Conservation (phyloP, 169 alveolate genomes). For the Cyclospora cayetanensis region DNA sequence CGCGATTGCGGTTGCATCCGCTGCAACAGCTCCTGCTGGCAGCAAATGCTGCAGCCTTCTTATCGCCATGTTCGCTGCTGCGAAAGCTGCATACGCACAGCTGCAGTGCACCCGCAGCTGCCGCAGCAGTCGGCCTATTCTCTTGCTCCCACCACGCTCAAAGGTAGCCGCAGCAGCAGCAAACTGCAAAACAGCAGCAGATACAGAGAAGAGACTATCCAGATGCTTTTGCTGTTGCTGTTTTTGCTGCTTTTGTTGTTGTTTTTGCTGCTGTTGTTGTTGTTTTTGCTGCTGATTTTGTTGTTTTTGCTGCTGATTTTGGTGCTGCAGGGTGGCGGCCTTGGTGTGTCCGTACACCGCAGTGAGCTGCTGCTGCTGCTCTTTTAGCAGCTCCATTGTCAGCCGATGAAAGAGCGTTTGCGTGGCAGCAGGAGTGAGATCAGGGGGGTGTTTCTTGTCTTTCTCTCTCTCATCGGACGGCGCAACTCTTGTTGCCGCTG, state of each 20-base stretch:
- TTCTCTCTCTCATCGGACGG: background rate
- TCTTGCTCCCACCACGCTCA: too few species aligned
- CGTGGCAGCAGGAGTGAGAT: background rate
- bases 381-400: background rate
- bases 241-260: background rate
- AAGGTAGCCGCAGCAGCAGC: background rate
- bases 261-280: background rate
- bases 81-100: background rate
- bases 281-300: background rate
- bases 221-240: background rate
- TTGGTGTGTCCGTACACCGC: background rate
- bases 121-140: slow-evolving; percentile 25
- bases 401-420: background rate
- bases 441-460: background rate
- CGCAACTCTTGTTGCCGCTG: slow-evolving; percentile 2
- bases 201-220: background rate
- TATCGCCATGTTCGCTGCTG: slow-evolving; percentile 3
- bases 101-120: slow-evolving; percentile 31
- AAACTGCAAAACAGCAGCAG: background rate
- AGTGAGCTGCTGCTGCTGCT: background rate
- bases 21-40: slow-evolving; percentile 11
- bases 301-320: background rate
- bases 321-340: background rate
- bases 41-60: slow-evolving; percentile 22
- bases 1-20: background rate